Evolutionary conservation across 2,329 filamentous ascomycete species (phyloP).

Genomic region (Ceratocystis albifundus): DNA sequence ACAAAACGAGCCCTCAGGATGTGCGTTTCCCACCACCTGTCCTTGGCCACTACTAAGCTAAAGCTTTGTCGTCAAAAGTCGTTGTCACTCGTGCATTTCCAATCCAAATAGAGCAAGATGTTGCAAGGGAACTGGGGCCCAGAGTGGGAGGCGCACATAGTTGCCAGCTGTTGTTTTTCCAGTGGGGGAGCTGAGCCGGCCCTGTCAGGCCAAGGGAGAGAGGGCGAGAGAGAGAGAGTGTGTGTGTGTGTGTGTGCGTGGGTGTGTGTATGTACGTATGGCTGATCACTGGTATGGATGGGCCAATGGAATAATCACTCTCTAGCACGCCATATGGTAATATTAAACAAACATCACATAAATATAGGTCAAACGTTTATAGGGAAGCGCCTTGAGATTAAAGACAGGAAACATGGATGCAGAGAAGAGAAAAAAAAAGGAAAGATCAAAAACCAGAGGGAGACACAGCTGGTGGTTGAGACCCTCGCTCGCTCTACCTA

Average conservation of each 20-base stretch:
- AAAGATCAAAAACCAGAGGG: neutral
- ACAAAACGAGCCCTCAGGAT: neutral
- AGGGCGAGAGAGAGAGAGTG: too few relatives aligned
- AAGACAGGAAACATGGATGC: too few relatives aligned
- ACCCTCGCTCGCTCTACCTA: too few relatives aligned
- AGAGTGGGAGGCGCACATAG: neutral
- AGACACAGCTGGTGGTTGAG: neutral
- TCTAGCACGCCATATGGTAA: conserved; percentile 6
- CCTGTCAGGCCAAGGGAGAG: conserved; percentile 2
- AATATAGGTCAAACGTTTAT: neutral
- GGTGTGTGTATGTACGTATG: too few relatives aligned
- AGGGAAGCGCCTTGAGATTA: neutral
- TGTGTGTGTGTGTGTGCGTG: too few relatives aligned
- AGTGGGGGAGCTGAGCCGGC: neutral
- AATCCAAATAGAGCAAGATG: neutral
- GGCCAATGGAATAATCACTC: conserved; percentile 12
- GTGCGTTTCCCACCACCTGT: too few relatives aligned
- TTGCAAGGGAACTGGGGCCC: neutral
- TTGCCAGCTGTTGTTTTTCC: neutral
- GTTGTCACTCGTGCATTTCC: neutral
- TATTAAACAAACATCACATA: neutral
- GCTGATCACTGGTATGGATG: conserved; percentile 15
- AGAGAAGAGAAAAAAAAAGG: neutral
- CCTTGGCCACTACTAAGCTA: too few relatives aligned
- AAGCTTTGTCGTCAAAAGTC: neutral